A percentile compares a stretch with the other conserved stretches of the same genome.
phyloP scores from a whole-genome alignment of 768 basidiomycete genomes.

The Boletus sp. region DNA sequence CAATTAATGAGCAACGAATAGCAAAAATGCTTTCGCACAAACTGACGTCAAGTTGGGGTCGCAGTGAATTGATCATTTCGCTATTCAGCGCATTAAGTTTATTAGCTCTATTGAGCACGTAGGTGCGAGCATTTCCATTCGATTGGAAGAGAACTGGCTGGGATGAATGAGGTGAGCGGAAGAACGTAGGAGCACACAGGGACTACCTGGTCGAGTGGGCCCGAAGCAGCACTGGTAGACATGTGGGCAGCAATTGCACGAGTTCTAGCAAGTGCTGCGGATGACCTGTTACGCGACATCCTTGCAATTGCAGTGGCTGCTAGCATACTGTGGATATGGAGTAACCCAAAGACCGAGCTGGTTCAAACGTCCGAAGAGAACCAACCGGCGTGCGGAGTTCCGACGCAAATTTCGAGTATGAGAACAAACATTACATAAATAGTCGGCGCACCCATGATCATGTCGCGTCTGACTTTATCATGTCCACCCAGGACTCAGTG shows the following conservation, averaged over 20 bases:
- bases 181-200: neutral
- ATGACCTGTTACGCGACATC: conserved; percentile 28
- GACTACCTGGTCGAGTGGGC: conserved; percentile 26
- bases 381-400: neutral
- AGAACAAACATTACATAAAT: conserved; percentile 17
- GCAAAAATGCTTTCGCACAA: neutral
- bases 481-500: conserved; percentile 10
- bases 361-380: neutral
- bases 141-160: conserved; percentile 68
- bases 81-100: conserved; percentile 83
- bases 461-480: neutral
- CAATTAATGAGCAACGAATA: conserved; percentile 6
- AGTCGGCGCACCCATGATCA: neutral
- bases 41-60: conserved; percentile 73
- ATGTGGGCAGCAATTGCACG: conserved; percentile 36
- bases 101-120: conserved; percentile 73
- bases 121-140: conserved; percentile 59
- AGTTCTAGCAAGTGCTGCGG: conserved; percentile 30
- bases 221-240: conserved; percentile 23
- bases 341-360: neutral
- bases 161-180: conserved; percentile 20
- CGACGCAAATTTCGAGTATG: conserved; percentile 12
- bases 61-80: conserved; percentile 71
- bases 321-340: conserved; percentile 26
- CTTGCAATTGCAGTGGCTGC: conserved; percentile 23